These are phyloP conservation scores for Aspergillus fijiensis DNA, from an alignment of 2,329 filamentous ascomycete species.

Conservation along the genomic window DNA sequence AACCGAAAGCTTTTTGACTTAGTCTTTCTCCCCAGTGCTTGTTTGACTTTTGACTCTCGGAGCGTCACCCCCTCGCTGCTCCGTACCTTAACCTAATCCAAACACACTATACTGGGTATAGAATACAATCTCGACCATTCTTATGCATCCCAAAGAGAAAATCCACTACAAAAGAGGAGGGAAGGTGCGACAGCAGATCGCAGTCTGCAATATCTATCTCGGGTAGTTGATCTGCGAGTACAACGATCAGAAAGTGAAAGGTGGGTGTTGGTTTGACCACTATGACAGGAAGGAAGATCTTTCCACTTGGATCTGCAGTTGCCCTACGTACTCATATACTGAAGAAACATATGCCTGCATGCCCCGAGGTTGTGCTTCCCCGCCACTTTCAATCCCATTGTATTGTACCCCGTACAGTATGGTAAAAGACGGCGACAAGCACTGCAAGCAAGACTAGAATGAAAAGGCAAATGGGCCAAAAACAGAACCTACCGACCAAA, in stretches of 20 bases:
- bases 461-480: neutral
- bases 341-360: neutral
- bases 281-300: neutral
- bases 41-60: neutral
- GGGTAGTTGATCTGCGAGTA: slow-evolving; percentile 19
- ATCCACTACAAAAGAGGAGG: neutral
- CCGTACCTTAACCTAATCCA: slow-evolving; percentile 20
- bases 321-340: neutral
- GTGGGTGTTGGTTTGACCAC: neutral
- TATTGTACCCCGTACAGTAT: neutral
- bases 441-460: neutral
- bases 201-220: slow-evolving; percentile 15
- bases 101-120: slow-evolving; percentile 7
- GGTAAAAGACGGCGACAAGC: neutral
- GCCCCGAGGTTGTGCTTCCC: too few relatives aligned
- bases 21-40: neutral
- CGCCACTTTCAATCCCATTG: too few relatives aligned
- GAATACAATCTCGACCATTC: slow-evolving; percentile 15
- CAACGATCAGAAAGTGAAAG: neutral
- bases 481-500: neutral
- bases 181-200: slow-evolving; percentile 12
- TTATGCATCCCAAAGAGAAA: neutral
- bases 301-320: neutral
- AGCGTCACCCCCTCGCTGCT: neutral
- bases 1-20: neutral